These are phyloP conservation scores for Nannochloris sp. DNA, from an alignment of 139 green algal genomes.

Conservation along the genomic window DNA sequence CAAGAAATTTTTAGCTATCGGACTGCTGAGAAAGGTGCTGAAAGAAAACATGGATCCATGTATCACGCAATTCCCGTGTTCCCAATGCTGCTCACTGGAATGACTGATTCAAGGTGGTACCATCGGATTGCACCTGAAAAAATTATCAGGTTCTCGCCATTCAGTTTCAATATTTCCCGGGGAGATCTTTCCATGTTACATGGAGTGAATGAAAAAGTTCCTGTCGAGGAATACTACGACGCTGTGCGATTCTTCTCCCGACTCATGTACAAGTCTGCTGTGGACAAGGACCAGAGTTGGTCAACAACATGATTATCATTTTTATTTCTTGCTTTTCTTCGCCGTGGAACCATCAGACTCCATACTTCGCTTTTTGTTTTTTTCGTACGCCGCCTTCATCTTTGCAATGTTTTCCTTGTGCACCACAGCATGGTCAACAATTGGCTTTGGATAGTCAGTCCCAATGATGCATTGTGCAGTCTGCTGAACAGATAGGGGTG, in stretches of 20 bases:
- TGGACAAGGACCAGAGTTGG: conserved; percentile 8
- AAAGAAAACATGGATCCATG: no score
- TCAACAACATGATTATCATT: background rate
- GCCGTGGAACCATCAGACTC: background rate
- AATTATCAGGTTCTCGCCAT: conserved; percentile 39
- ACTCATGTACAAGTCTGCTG: background rate
- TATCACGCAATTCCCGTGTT: conserved; percentile 18
- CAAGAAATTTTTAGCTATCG: conserved; percentile 27
- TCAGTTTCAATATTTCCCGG: conserved; percentile 14
- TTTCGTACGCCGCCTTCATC: conserved; percentile 53
- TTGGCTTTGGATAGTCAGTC: conserved; percentile 83
- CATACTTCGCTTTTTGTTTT: conserved; percentile 12
- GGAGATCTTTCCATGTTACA: conserved; percentile 46
- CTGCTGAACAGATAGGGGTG: conserved; percentile 76
- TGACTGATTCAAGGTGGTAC: conserved; percentile 50
- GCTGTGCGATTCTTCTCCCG: background rate
- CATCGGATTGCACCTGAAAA: conserved; percentile 18
- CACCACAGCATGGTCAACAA: conserved; percentile 66
- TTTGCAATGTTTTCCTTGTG: conserved; percentile 61
- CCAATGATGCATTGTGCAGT: conserved; percentile 78
- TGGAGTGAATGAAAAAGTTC: conserved; percentile 53
- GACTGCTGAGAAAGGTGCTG: conserved; percentile 1
- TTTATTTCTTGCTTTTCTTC: background rate
- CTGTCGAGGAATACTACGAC: conserved; percentile 23
- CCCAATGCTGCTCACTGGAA: conserved; percentile 35